Conservation (phyloP, 2,329 filamentous ascomycete species). For the Didymellaceae sp. region DNA sequence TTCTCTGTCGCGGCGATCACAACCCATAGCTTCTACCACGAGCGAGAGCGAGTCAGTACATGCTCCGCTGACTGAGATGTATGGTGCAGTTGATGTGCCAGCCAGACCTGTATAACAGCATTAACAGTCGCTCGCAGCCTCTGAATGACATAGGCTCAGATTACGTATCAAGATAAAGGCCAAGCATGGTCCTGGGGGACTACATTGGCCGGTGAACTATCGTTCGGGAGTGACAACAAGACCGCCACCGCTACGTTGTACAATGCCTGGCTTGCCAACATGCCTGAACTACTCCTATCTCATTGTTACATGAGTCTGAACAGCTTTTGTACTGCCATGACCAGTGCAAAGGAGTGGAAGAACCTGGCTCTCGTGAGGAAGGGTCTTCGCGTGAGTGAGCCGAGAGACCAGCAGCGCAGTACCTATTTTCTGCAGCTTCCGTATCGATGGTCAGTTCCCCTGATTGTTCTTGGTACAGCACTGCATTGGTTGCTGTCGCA, state of each 20-base stretch:
- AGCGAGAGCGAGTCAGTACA: no score
- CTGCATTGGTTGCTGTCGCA: conserved; percentile 56
- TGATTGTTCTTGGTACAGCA: conserved; percentile 37
- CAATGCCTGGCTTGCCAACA: conserved; percentile 51
- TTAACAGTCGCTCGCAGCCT: no score
- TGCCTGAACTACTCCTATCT: conserved; percentile 56
- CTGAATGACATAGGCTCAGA: no score
- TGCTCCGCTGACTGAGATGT: no score
- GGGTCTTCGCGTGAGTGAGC: conserved; percentile 46
- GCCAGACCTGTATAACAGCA: no score
- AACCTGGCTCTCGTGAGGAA: conserved; percentile 43
- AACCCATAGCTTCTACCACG: no score
- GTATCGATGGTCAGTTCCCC: conserved; percentile 46
- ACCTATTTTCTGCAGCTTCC: conserved; percentile 53
- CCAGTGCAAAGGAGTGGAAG: conserved; percentile 56
- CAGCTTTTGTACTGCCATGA: conserved; percentile 55
- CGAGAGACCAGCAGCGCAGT: conserved; percentile 42
- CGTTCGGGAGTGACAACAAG: neutral
- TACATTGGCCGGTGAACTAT: conserved; percentile 11
- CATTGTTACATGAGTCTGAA: conserved; percentile 56
- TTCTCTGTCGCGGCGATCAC: no score
- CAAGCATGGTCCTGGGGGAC: conserved; percentile 15
- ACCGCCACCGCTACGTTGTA: conserved; percentile 12
- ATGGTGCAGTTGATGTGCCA: no score
- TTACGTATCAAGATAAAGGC: neutral